A percentile compares a stretch with the other conserved stretches of the same genome.
phyloP scores from a whole-genome alignment of 106 monocot genomes.

The Platanthera guangdongensis region DNA sequence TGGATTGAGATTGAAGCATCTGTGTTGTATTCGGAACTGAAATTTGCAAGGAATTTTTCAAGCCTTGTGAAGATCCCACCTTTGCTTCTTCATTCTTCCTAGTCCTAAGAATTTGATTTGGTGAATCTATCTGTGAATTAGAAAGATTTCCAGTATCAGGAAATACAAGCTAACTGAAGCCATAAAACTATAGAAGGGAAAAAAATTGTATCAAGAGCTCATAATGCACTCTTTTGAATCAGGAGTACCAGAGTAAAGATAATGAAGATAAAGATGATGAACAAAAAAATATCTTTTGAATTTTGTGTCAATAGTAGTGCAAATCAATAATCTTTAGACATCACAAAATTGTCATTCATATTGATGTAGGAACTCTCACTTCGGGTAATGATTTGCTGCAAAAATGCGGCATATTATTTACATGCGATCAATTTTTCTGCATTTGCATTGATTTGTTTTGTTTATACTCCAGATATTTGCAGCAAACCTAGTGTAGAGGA shows the following conservation, averaged over 20 bases:
- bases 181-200: background rate
- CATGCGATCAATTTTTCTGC: background rate
- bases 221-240: background rate
- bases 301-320: no score
- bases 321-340: no score
- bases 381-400: no score
- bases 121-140: conserved; percentile 34
- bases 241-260: no score
- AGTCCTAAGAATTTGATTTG: conserved; percentile 26
- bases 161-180: conserved; percentile 4
- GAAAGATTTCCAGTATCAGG: background rate
- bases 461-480: background rate
- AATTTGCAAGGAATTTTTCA: conserved; percentile 10
- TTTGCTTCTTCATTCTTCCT: conserved; percentile 54
- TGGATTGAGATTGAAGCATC: conserved; percentile 18
- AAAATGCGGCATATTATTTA: no score
- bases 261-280: no score
- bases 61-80: conserved; percentile 15
- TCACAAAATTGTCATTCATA: no score
- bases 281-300: no score
- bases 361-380: no score
- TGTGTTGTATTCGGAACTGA: conserved; percentile 14
- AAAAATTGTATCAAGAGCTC: background rate
- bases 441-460: background rate
- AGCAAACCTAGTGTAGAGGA: background rate